These are phyloP conservation scores for Pyrus bretschneideri DNA, from an alignment of 306 rosid species.

Conservation along the genomic window DNA sequence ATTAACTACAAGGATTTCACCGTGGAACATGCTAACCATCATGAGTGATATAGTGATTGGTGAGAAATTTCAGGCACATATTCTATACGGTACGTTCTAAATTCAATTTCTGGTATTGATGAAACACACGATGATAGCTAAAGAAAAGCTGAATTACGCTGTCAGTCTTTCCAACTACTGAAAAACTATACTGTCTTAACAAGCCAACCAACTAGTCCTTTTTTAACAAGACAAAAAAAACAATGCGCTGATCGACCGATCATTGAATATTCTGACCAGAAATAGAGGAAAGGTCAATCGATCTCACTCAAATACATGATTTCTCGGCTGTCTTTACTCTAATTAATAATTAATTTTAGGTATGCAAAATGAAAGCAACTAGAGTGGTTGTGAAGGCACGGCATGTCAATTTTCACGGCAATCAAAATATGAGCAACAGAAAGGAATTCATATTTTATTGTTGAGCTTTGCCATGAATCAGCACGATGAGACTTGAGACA, in stretches of 20 bases:
- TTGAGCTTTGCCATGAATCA: constrained; percentile 12
- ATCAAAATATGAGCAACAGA: constrained; percentile 24
- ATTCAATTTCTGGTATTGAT: fast-evolving
- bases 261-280: constrained; percentile 4
- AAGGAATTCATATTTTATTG: constrained; percentile 5
- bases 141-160: fast-evolving
- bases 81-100: too few relatives aligned
- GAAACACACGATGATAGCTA: too few relatives aligned
- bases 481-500: constrained; percentile 10
- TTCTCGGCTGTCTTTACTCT: not conserved
- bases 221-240: too few relatives aligned
- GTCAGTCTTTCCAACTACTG: too few relatives aligned
- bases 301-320: constrained; percentile 20
- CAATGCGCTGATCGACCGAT: not conserved
- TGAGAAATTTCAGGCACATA: too few relatives aligned
- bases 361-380: constrained; percentile 5
- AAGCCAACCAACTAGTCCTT: too few relatives aligned
- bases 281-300: constrained; percentile 1
- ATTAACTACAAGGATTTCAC: not conserved
- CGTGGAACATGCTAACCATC: too few relatives aligned
- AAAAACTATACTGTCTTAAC: too few relatives aligned
- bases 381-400: constrained; percentile 75
- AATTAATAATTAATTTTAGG: not conserved
- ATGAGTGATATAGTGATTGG: too few relatives aligned
- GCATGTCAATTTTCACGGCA: constrained; percentile 26